A percentile compares a stretch with the other conserved stretches of the same genome.
phyloP scores from a whole-genome alignment of 768 basidiomycete species.

The Postia placenta region DNA sequence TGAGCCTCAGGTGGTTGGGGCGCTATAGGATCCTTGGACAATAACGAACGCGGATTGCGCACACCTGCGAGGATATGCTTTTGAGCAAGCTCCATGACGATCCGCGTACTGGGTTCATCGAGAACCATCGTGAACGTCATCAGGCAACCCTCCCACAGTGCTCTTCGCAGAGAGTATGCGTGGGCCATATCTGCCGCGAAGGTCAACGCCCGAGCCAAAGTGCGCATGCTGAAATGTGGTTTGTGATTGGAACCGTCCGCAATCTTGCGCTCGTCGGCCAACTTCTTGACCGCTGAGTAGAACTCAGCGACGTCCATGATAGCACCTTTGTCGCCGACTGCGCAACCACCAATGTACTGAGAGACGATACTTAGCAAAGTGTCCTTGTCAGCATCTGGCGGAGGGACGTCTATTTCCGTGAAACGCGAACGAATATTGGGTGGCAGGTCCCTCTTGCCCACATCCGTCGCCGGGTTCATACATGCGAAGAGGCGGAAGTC shows the following conservation, averaged over 20 bases:
- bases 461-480: constrained; percentile 99
- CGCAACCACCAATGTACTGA: constrained; percentile 82
- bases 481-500: constrained; percentile 97
- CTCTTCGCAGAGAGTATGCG: constrained; percentile 73
- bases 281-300: constrained; percentile 72
- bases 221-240: constrained; percentile 97
- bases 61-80: constrained; percentile 75
- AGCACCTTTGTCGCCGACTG: constrained; percentile 79
- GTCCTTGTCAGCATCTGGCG: constrained; percentile 88
- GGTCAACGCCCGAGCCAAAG: constrained; percentile 81
- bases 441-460: constrained; percentile 96
- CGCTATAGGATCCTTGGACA: constrained; percentile 60
- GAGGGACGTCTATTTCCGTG: constrained; percentile 92
- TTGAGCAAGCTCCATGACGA: constrained; percentile 65
- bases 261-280: constrained; percentile 69
- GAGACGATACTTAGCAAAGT: constrained; percentile 81
- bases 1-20: constrained; percentile 48
- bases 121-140: constrained; percentile 99
- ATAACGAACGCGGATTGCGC: constrained; percentile 70
- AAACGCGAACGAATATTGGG: constrained; percentile 86
- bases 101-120: constrained; percentile 60
- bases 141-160: constrained; percentile 92
- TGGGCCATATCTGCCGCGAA: constrained; percentile 82
- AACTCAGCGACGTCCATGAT: constrained; percentile 92
- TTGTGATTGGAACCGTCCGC: constrained; percentile 91